These are phyloP conservation scores for Ganoderma sinense DNA, from an alignment of 1,284 basidiomycete genomes.

Conservation along the genomic window DNA sequence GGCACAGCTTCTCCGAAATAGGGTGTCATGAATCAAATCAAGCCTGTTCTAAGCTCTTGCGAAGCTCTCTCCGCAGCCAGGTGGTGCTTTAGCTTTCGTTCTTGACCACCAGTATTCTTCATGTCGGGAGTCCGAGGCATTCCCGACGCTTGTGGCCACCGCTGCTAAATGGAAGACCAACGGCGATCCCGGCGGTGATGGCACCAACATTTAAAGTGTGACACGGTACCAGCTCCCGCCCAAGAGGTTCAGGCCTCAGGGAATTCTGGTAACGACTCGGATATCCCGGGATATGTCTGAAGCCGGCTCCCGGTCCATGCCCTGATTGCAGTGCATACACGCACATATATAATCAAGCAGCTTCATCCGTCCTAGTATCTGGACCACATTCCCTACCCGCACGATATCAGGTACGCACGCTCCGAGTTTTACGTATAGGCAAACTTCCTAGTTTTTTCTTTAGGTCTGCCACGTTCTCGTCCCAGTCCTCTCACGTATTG, in stretches of 20 bases:
- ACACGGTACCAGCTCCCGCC: not conserved
- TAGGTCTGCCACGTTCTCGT: no score
- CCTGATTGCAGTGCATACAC: not conserved
- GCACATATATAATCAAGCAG: not conserved
- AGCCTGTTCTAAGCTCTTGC: no score
- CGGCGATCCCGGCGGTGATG: not conserved
- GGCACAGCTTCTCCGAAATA: no score
- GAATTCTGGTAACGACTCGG: not conserved
- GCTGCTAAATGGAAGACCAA: not conserved
- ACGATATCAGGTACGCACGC: not conserved
- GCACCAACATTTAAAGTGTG: not conserved
- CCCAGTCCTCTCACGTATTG: not conserved
- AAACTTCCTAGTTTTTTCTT: no score
- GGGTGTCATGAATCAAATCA: no score
- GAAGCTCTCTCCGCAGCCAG: no score
- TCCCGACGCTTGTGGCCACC: not conserved
- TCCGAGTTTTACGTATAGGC: not conserved
- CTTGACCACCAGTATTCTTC: not conserved
- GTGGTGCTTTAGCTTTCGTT: not conserved
- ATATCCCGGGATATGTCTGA: not conserved
- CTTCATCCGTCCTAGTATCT: not conserved
- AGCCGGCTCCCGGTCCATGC: not conserved
- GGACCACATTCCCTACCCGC: not conserved
- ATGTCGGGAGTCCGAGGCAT: not conserved
- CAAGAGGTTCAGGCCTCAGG: not conserved